These are phyloP conservation scores for Saccharomycopsis microspora DNA, from an alignment of 805 yeast species.

Conservation along the genomic window DNA sequence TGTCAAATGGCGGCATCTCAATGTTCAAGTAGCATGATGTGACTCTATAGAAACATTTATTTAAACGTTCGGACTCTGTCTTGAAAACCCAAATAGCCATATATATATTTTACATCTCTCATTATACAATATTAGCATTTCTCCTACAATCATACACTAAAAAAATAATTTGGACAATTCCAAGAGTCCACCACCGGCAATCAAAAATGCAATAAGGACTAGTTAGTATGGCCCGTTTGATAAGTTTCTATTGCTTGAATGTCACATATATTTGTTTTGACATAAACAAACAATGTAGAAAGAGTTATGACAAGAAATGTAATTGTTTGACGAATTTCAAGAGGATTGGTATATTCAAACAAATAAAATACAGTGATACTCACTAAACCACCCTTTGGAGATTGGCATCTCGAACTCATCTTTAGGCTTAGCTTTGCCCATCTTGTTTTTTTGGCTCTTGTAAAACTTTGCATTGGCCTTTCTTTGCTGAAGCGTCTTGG, in stretches of 20 bases:
- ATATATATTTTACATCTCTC: not conserved
- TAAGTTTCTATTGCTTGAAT: no score
- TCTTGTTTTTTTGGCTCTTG: conserved; percentile 29
- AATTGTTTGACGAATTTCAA: no score
- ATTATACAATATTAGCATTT: not conserved
- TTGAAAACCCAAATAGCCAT: no score
- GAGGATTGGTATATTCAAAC: not conserved
- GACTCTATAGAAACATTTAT: no score
- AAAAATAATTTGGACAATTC: conserved; percentile 29
- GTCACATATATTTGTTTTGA: no score
- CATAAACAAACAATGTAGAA: no score
- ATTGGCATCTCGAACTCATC: conserved; percentile 26
- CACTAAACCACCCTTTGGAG: conserved; percentile 27
- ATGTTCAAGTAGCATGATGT: no score
- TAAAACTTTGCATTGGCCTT: conserved; percentile 34
- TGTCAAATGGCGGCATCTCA: no score
- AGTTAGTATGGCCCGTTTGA: conserved; percentile 12
- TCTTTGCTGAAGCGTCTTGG: conserved; percentile 35
- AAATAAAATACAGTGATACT: not conserved
- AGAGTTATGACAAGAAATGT: no score
- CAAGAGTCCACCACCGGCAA: conserved; percentile 37
- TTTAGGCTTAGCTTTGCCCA: conserved; percentile 29
- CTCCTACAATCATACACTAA: conserved; percentile 11
- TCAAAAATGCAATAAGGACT: conserved; percentile 29
- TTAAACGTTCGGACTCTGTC: no score